phyloP scores from a whole-genome alignment of 2,329 filamentous ascomycete genomes.

The Clarireedia sp. region DNA sequence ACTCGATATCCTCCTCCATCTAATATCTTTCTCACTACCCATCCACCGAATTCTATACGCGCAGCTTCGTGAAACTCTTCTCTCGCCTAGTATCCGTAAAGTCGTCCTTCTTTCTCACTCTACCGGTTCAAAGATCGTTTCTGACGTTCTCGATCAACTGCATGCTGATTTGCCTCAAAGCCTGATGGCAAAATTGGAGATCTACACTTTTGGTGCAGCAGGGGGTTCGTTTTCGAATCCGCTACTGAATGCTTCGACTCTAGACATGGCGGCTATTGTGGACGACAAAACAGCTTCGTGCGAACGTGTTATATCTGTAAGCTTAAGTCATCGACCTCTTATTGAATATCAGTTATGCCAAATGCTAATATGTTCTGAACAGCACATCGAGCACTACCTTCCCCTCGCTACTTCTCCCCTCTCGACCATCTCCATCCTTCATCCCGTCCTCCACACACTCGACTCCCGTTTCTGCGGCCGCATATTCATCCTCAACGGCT shows the following conservation, averaged over 20 bases:
- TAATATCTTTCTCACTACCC: conserved; percentile 67
- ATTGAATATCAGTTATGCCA: background rate
- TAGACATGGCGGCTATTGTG: too few species aligned
- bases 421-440: conserved; percentile 49
- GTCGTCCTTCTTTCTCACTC: conserved; percentile 67
- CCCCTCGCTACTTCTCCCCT: conserved; percentile 55
- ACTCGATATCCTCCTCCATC: conserved; percentile 66
- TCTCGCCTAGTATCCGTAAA: conserved; percentile 53
- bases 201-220: conserved; percentile 69
- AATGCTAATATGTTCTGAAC: conserved; percentile 34
- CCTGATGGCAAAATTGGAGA: conserved; percentile 57
- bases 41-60: conserved; percentile 49
- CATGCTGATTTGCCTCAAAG: conserved; percentile 59
- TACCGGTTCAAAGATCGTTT: conserved; percentile 66
- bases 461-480: conserved; percentile 12
- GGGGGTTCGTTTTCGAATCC: conserved; percentile 77
- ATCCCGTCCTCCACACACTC: conserved; percentile 47
- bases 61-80: conserved; percentile 52
- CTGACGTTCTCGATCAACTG: conserved; percentile 65
- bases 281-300: background rate
- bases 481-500: conserved; percentile 29
- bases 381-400: conserved; percentile 66
- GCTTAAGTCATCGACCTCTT: background rate
- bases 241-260: conserved; percentile 25
- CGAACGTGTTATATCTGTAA: conserved; percentile 10